Evolutionary conservation across 73 alveolate genomes (phyloP).

Genomic region (Blepharisma stoltei): DNA sequence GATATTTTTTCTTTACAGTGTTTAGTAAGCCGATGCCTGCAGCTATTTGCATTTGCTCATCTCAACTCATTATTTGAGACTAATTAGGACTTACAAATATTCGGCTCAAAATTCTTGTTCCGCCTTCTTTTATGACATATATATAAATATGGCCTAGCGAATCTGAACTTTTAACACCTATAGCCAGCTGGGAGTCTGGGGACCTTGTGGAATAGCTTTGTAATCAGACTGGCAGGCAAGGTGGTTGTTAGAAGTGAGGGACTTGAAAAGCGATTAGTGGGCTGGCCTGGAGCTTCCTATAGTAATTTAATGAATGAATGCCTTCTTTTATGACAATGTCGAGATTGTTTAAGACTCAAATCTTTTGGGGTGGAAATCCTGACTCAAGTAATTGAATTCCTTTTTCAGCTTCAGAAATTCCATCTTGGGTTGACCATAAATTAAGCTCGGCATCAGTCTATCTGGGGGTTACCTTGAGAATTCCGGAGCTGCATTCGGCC

Average conservation of each 20-base stretch:
- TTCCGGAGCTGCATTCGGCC: no score
- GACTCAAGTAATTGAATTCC: background rate
- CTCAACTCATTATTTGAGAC: background rate
- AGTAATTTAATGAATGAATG: no score
- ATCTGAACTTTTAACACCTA: no score
- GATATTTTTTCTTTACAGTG: background rate
- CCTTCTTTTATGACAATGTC: background rate
- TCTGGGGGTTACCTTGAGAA: no score
- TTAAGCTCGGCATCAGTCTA: background rate
- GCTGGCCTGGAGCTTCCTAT: no score
- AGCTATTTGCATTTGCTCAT: conserved; percentile 2
- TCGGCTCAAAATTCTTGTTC: background rate
- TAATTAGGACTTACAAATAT: background rate
- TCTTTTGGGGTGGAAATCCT: conserved; percentile 16
- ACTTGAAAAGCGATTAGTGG: no score
- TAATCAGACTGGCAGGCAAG: no score
- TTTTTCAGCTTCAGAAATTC: background rate
- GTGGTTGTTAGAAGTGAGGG: no score
- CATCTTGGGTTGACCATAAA: conserved; percentile 12
- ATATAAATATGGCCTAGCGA: no score
- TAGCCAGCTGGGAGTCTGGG: no score
- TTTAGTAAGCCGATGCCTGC: background rate
- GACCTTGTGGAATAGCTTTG: no score
- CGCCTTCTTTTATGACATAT: background rate
- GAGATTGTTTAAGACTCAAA: background rate